These are phyloP conservation scores for Epichloe aotearoae DNA, from an alignment of 2,329 filamentous ascomycete species.

Conservation along the genomic window DNA sequence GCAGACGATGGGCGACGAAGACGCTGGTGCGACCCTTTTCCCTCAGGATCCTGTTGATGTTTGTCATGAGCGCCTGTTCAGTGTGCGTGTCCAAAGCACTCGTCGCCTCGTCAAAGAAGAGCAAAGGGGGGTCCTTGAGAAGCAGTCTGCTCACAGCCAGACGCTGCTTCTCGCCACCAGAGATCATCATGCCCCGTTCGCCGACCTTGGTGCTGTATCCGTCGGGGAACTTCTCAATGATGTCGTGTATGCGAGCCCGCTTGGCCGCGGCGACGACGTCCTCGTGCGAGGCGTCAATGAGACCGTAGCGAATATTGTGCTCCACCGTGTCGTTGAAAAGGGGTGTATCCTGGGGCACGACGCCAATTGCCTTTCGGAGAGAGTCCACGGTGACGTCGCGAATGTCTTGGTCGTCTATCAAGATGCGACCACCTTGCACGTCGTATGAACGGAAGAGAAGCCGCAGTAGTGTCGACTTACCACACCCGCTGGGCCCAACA, in stretches of 20 bases:
- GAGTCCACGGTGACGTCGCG: conserved; percentile 71
- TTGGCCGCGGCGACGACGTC: conserved; percentile 65
- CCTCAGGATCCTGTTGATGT: conserved; percentile 84
- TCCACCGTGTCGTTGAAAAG: conserved; percentile 94
- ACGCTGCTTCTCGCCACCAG: conserved; percentile 85
- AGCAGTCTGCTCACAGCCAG: conserved; percentile 73
- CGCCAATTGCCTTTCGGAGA: conserved; percentile 73
- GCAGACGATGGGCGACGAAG: conserved; percentile 82
- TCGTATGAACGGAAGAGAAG: conserved; percentile 94
- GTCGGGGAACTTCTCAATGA: conserved; percentile 66
- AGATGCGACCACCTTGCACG: conserved; percentile 67
- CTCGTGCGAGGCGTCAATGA: conserved; percentile 60
- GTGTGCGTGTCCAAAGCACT: conserved; percentile 88
- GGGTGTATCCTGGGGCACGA: conserved; percentile 93
- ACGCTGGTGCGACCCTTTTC: conserved; percentile 85
- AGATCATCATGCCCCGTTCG: conserved; percentile 93
- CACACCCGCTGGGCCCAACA: conserved; percentile 88
- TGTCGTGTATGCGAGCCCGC: conserved; percentile 74
- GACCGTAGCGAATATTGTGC: conserved; percentile 90
- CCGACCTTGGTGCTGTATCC: conserved; percentile 86
- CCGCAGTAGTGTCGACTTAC: conserved; percentile 85
- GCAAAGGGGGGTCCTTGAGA: conserved; percentile 74
- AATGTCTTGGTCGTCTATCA: conserved; percentile 89
- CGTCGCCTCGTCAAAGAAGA: conserved; percentile 95
- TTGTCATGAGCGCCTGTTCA: conserved; percentile 76